Base-by-base conservation (phyloP, 2,329 filamentous ascomycete genomes). In the Emericellopsis cladophorae region DNA sequence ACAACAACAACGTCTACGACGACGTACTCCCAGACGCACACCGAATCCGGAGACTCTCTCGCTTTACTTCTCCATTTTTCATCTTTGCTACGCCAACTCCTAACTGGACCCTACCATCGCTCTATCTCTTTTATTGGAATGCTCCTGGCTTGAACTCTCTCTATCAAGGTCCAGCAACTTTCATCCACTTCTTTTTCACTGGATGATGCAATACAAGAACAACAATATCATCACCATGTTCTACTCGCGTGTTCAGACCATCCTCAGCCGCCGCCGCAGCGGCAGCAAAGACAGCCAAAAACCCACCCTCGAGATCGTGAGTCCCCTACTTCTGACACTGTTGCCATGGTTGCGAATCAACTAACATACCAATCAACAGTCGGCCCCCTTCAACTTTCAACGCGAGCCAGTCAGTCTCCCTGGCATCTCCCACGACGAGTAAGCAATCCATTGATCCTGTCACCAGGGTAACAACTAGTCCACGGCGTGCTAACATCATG, bases 351-450 rank as follows among this genome's bases (percentile, higher is more conserved):
- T 18, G 26, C 35, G 5, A 24, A 33, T 10, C 10, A 21, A 15
- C 22, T 36, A 14, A 32, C 15, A 31, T 26, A 31, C n/a, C 21
- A 38, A n/a, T 34, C n/a, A 21, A 35, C n/a, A 78, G 74, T 77
- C 73, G 39, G 66, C 67, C 9, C 75, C 75, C 0, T 79, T 74
- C 56, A 65, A 77, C 53, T 70, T 78, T 51, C 70, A 71, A 52
- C 67, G 66, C 43, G 71, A 75, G 51, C 58, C 64, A n/a, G 60
- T 70, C 33, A 58, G 57, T 35, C 58, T 79, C 12, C 72, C 72
- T 3, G 75, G 74, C 32, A 61, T 78, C 34, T 70, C 69, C 36
- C 65, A 74, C 47, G 71, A 77, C 48, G 73, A 80, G 74, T 78
- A 65, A 56, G 73, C 61, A 26, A 22, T 9, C 37, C 40, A 23